Base-by-base conservation (phyloP, 495 filamentous ascomycete genomes). In the Penicillium psychrofluorescens region DNA sequence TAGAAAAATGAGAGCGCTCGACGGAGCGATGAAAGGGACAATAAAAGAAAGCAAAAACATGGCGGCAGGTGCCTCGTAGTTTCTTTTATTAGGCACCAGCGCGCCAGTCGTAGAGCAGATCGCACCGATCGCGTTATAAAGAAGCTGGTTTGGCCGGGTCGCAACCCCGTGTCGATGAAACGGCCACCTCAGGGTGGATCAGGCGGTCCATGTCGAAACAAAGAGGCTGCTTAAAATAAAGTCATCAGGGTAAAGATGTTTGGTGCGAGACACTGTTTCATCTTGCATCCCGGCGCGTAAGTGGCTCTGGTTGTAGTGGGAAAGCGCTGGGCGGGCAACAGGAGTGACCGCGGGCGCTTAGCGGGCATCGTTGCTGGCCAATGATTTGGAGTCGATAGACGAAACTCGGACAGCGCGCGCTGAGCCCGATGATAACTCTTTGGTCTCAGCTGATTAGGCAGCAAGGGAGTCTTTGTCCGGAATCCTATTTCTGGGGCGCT, bases 331-430 rank as follows among this genome's bases (percentile, higher is more conserved):
- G 44, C 40, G 37, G 37, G 29, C n/a, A 40, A 40, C 11, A 22
- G 6, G 4, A 57, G 56, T 33, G 30, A 32, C 13, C 3, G 14
- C 45, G 45, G 44, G 57, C 57, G 57, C 51, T 58, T 58, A 60
- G 46, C 44, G 41, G 38, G 50, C 50, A 36, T 15, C 28, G 29
- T 35, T 36, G 9, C 31, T 1, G 50, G 38, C 57, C 57, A 60
- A 60, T 55, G 37, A 36, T 30, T 15, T 5, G 13, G 14, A n/a
- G 13, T 29, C 9, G 12, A 11, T 12, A 13, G 6, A 13, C 8
- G n/a, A 27, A 14, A 11, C 40, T 59, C 53, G 35, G 51, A 54
- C 50, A 22, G 22, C 22, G 6, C 22, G 22, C 22, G 22, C 22
- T 22, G 22, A 22, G 22, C 3, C 22, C 0, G 4, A 4, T 22